Evolutionary conservation across 805 yeast species (phyloP).

Genomic region (Candida nemodendra): DNA sequence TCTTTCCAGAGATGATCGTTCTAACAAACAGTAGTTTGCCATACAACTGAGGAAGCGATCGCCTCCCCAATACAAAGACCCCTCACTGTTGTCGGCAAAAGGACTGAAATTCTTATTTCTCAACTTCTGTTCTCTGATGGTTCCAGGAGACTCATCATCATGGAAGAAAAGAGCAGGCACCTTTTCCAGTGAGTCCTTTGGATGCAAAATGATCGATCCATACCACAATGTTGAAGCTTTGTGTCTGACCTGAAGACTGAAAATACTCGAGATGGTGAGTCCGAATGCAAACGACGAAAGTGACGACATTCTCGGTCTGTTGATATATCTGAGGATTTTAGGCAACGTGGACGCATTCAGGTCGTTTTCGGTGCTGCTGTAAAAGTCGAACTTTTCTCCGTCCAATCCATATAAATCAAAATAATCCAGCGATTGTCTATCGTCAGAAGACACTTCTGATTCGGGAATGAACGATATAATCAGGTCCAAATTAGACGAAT

Average conservation of each 20-base stretch:
- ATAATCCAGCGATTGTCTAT: conserved; percentile 31
- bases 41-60: conserved; percentile 64
- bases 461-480: conserved; percentile 72
- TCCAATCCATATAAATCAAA: conserved; percentile 40
- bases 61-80: conserved; percentile 86
- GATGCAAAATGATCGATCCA: conserved; percentile 79
- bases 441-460: conserved; percentile 32
- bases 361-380: conserved; percentile 14
- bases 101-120: conserved; percentile 71
- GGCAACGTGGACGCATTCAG: conserved; percentile 23
- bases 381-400: conserved; percentile 30
- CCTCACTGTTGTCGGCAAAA: conserved; percentile 52
- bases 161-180: conserved; percentile 90
- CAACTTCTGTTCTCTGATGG: conserved; percentile 56
- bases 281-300: conserved; percentile 68
- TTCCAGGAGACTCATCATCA: conserved; percentile 81
- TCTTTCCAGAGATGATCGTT: conserved; percentile 68
- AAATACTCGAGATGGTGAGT: conserved; percentile 56
- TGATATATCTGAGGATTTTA: conserved; percentile 37
- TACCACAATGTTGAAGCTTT: conserved; percentile 90
- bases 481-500: conserved; percentile 52
- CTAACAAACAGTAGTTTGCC: conserved; percentile 55
- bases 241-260: conserved; percentile 77
- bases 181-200: conserved; percentile 56
- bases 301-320: conserved; percentile 51